Base-by-base conservation (phyloP, 495 filamentous ascomycete genomes). In the Xylaria flabelliformis region DNA sequence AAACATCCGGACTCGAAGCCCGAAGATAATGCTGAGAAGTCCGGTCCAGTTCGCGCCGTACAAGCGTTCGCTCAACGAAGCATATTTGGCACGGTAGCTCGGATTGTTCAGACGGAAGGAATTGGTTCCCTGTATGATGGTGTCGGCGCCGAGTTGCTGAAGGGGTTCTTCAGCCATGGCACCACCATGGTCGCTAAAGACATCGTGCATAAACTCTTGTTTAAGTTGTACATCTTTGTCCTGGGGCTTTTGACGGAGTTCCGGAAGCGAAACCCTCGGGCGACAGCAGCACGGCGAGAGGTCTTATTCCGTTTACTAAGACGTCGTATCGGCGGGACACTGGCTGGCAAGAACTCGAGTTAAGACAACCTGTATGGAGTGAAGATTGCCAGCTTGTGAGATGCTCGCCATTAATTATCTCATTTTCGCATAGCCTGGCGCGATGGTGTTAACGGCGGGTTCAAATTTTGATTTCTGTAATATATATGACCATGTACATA, bases 171-270 rank as follows among this genome's bases (percentile, higher is more conserved):
- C 78, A 90, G 89, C 15, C 93, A 97, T 74, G 95, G 94, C 1
- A 88, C 93, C 34, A 94, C 94, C n/a, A 97, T 97, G 93, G 80
- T 97, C 62, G 88, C 92, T 36, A 97, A 97, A 80, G 92, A 97
- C 66, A 81, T 86, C 19, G 88, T 94, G n/a, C 94, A 97, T 73
- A 81, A 86, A n/a, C 74, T 89, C 21, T 88, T 97, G 70, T 85
- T 97, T 29, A 88, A 87, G 71, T 75, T 89, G 17, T 97, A 95
- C 78, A 91, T 83, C 58, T 78, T 82, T n/a, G 67, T 83, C 17
- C 48, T 85, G 44, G 73, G 80, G 1, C 62, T 83, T 12, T 66
- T 87, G 72, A 74, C 74, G 0, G 70, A 74, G 51, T 7, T 81
- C 0, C 74, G 67, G 36, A 61, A 63, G 4, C 77, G 71, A 3